Evolutionary conservation across 306 rosid species (phyloP).

Genomic region (Vicia sativa): DNA sequence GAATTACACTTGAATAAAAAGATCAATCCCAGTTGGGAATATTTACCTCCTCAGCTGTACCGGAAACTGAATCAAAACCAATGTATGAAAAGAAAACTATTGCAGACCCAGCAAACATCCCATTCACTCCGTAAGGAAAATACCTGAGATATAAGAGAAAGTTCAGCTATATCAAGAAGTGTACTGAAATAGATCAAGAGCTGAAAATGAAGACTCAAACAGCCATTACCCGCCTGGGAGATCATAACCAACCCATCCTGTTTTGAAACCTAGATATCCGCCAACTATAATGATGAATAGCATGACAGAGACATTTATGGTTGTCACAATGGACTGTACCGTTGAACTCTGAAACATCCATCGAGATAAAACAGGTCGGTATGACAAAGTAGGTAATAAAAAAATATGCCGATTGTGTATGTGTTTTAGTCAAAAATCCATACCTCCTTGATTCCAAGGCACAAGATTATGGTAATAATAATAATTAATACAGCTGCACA

Average conservation of each 20-base stretch:
- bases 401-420: neutral
- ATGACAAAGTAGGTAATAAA: conserved; percentile 17
- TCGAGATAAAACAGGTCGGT: conserved; percentile 12
- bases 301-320: conserved; percentile 59
- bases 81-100: conserved; percentile 76
- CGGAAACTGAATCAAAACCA: conserved; percentile 71
- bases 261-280: conserved; percentile 67
- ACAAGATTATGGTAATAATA: conserved; percentile 59
- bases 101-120: conserved; percentile 69
- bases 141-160: conserved; percentile 51
- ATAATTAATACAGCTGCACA: conserved; percentile 65
- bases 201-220: conserved; percentile 27
- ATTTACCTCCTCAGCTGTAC: conserved; percentile 80
- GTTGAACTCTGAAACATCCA: conserved; percentile 66
- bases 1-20: conserved; percentile 21
- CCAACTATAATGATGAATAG: conserved; percentile 62
- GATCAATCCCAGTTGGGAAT: conserved; percentile 29
- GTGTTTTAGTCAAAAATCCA: conserved; percentile 15
- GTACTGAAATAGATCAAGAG: conserved; percentile 26
- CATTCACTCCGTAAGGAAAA: conserved; percentile 67
- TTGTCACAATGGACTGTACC: conserved; percentile 62
- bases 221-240: conserved; percentile 63
- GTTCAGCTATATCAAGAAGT: conserved; percentile 26
- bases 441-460: conserved; percentile 77
- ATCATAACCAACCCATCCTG: conserved; percentile 75